Conservation (phyloP, 139 green algal species). For the Chlamydomonas incerta region DNA sequence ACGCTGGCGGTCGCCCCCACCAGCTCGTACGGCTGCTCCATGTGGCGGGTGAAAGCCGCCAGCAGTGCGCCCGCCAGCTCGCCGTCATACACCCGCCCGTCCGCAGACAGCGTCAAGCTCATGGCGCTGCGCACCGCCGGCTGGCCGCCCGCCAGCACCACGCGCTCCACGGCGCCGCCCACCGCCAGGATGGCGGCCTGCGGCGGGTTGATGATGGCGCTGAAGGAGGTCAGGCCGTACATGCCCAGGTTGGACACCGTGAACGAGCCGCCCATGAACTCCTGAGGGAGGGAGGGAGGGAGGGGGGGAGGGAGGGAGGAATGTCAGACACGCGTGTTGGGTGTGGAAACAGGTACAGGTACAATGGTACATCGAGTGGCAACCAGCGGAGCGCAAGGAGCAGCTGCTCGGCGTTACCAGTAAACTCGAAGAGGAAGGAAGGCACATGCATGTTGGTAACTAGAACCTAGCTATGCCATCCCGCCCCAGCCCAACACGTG, state of each 20-base stretch:
- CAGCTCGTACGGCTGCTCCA: slow-evolving; percentile 83
- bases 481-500: no score
- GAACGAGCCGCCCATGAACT: slow-evolving; percentile 93
- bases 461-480: no score
- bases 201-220: slow-evolving; percentile 96
- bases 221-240: slow-evolving; percentile 89
- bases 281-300: slow-evolving; percentile 26
- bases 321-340: no score
- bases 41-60: slow-evolving; percentile 79
- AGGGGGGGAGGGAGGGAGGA: no score
- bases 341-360: no score
- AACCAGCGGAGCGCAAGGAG: no score
- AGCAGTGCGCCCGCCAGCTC: slow-evolving; percentile 82
- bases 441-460: no score
- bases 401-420: no score
- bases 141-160: slow-evolving; percentile 60
- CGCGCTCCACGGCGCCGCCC: slow-evolving; percentile 64
- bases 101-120: slow-evolving; percentile 88
- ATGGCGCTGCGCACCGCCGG: slow-evolving; percentile 68
- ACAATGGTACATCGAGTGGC: no score
- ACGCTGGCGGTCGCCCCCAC: no score
- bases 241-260: slow-evolving; percentile 95
- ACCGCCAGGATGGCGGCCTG: slow-evolving; percentile 87
- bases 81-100: slow-evolving; percentile 91
- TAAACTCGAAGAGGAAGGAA: no score